Conservation (phyloP, 2,329 filamentous ascomycete genomes). For the Venturia carpophila region DNA sequence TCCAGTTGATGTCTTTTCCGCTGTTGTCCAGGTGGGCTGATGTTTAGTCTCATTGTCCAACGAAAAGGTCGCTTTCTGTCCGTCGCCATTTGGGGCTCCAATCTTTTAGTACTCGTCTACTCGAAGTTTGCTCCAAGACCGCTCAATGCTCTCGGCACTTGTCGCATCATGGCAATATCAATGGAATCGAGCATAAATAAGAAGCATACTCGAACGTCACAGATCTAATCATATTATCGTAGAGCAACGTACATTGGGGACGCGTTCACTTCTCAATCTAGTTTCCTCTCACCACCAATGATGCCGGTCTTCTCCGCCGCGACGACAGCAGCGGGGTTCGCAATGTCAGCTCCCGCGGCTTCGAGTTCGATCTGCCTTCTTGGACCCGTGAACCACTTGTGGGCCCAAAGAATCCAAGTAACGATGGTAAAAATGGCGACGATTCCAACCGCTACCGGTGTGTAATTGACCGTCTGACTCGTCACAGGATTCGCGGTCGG, state of each 20-base stretch:
- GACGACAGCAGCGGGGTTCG: slow-evolving; percentile 40
- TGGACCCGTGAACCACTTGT: slow-evolving; percentile 50
- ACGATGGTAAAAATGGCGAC: slow-evolving; percentile 42
- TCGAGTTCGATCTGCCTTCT: slow-evolving; percentile 47
- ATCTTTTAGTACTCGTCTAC: neutral
- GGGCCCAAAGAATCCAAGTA: slow-evolving; percentile 47
- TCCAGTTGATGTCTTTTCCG: neutral
- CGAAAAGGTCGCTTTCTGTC: neutral
- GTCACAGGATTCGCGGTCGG: slow-evolving; percentile 49
- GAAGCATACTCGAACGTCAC: too few relatives aligned
- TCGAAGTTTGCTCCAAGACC: neutral
- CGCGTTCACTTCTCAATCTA: neutral
- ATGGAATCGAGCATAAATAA: too few relatives aligned
- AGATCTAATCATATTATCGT: neutral
- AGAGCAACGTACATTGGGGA: neutral
- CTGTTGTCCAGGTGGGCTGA: neutral
- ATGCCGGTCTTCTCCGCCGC: slow-evolving; percentile 29
- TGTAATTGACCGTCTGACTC: slow-evolving; percentile 52
- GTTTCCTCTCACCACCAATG: neutral
- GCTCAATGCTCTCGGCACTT: too few relatives aligned
- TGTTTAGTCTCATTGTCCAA: neutral
- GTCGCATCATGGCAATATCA: too few relatives aligned
- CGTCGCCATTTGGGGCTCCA: neutral
- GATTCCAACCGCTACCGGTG: slow-evolving; percentile 51
- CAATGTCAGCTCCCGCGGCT: slow-evolving; percentile 41